Evolutionary conservation across 2,329 filamentous ascomycete genomes (phyloP).

Genomic region (Karstenula rhodostoma): DNA sequence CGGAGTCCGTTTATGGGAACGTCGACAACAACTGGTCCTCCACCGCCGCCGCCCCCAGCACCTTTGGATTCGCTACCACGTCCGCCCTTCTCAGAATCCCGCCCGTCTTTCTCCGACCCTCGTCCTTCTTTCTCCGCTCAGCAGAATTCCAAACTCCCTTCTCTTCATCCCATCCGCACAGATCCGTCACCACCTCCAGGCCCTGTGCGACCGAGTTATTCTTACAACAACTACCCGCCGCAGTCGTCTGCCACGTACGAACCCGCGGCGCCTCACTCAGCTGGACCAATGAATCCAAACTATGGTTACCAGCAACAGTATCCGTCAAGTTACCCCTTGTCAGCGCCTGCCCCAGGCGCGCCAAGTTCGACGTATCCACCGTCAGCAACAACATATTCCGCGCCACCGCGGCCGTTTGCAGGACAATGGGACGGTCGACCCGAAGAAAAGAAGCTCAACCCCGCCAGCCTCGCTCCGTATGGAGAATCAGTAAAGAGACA

Average conservation of each 20-base stretch:
- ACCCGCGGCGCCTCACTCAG: constrained; percentile 41
- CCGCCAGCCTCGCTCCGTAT: constrained; percentile 45
- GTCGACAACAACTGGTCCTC: constrained; percentile 39
- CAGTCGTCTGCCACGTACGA: constrained; percentile 49
- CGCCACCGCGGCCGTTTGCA: constrained; percentile 45
- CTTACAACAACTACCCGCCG: constrained; percentile 44
- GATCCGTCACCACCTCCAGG: constrained; percentile 44
- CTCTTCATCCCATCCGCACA: constrained; percentile 48
- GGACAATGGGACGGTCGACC: constrained; percentile 48
- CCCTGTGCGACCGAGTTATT: constrained; percentile 30
- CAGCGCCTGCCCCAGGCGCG: constrained; percentile 46
- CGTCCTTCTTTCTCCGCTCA: constrained; percentile 38
- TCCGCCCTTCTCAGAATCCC: constrained; percentile 26
- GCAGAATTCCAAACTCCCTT: constrained; percentile 43
- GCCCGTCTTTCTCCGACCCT: constrained; percentile 26
- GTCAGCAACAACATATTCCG: constrained; percentile 50
- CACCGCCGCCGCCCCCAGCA: constrained; percentile 36
- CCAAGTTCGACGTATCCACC: constrained; percentile 53
- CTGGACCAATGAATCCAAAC: constrained; percentile 50
- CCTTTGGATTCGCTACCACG: constrained; percentile 41
- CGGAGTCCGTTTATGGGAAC: constrained; percentile 43
- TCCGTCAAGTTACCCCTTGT: constrained; percentile 50
- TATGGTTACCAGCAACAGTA: constrained; percentile 54
- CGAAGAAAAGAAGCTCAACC: constrained; percentile 49
- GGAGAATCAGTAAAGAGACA: constrained; percentile 68